phyloP scores from a whole-genome alignment of 140 eudicot genomes.

The Ambrosia hybrid region DNA sequence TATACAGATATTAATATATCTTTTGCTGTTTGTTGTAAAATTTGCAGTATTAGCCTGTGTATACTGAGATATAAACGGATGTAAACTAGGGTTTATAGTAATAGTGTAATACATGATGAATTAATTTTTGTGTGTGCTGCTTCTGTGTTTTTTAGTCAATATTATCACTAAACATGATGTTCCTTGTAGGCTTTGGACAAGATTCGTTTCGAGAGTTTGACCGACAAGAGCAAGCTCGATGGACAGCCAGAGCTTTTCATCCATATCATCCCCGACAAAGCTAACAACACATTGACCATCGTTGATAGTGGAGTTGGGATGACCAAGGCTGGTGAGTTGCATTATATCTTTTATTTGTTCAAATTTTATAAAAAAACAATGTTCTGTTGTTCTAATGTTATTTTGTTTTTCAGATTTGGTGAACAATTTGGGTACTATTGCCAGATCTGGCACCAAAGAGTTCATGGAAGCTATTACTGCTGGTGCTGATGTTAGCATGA shows the following conservation, averaged over 20 bases:
- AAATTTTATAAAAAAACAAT: not conserved
- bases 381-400: no score
- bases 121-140: no score
- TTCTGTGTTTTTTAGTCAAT: no score
- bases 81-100: no score
- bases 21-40: no score
- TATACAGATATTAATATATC: no score
- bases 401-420: slow-evolving; percentile 64
- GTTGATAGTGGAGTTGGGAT: slow-evolving; percentile 72
- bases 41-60: no score
- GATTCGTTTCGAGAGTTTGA: slow-evolving; percentile 77
- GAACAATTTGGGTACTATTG: slow-evolving; percentile 92
- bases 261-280: slow-evolving; percentile 72
- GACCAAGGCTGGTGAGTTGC: slow-evolving; percentile 61
- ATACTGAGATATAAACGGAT: no score
- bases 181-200: slow-evolving; percentile 52
- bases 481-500: slow-evolving; percentile 59
- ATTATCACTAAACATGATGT: not conserved
- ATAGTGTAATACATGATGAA: no score
- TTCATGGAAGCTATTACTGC: slow-evolving; percentile 62
- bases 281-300: slow-evolving; percentile 62
- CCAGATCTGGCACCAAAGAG: slow-evolving; percentile 89
- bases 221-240: slow-evolving; percentile 79
- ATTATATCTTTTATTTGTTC: no score
- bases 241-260: slow-evolving; percentile 75